Conservation (phyloP, 805 yeast genomes). For the Ogataea trehalophila region DNA sequence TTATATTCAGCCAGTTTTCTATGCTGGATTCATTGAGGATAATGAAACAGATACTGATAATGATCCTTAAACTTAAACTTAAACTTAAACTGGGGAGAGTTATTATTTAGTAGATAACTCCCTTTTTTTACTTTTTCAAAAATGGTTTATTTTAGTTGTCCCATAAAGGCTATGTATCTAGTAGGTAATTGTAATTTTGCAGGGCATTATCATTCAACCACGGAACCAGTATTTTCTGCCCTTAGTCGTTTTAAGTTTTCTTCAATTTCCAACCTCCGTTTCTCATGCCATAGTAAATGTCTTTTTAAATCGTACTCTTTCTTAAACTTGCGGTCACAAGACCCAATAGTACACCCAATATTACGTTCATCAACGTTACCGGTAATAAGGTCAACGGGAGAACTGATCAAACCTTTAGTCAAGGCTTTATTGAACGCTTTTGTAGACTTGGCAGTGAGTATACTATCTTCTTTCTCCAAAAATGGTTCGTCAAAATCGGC, state of each 20-base stretch:
- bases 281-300: slow-evolving; percentile 50
- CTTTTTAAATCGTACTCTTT: slow-evolving; percentile 43
- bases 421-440: slow-evolving; percentile 36
- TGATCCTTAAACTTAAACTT: neutral
- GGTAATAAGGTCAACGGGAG: slow-evolving; percentile 35
- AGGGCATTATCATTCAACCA: no score
- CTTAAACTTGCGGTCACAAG: slow-evolving; percentile 51
- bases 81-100: no score
- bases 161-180: no score
- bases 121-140: no score
- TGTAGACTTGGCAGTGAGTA: slow-evolving; percentile 9
- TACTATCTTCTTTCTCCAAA: neutral
- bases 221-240: neutral
- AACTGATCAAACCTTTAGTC: slow-evolving; percentile 32
- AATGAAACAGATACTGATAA: neutral
- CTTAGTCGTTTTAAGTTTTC: slow-evolving; percentile 7
- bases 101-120: no score
- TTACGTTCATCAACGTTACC: slow-evolving; percentile 33
- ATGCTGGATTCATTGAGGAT: neutral
- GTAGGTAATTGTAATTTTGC: no score
- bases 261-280: slow-evolving; percentile 12
- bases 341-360: slow-evolving; percentile 41
- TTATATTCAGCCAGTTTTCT: no score
- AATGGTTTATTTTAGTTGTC: no score
- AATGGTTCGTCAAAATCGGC: no score